Evolutionary conservation across 2,329 filamentous ascomycete species (phyloP), one percentile per base, ranked within the genome.

Genomic region (Neoascochyta sp.): DNA sequence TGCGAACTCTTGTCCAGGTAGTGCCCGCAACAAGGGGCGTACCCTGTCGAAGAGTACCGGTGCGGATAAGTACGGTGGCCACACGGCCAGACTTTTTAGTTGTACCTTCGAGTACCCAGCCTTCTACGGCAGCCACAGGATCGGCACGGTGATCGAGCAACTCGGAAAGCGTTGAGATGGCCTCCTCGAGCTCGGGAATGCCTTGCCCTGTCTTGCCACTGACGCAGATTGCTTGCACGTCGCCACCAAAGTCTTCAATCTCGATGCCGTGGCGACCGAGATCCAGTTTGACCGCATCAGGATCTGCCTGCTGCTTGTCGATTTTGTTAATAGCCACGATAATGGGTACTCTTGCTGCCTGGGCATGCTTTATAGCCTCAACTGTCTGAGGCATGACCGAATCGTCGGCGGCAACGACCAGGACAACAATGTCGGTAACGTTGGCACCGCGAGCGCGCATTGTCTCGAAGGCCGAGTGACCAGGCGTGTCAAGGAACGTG

Each of bases 301-400:
- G 67, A 29, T 87, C 78, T 4, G 85, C 81, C 37, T 86, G 83
- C 37, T 83, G 79, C 65, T 92, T 95, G 67, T 98, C 92, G 29
- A 95, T 78, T 66, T 98, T 98, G 70, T 92, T 98, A 66, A 96
- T 90, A 10, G 93, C 93, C 28, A 98, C 92, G 36, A 98, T 95
- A 27, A 98, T 90, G 4, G 92, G 90, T 1, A 96, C 92, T 39
- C 84, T 83, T 28, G 92, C 86, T 16, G 77, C 74, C 34, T 82
- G 83, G 6, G 92, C 90, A 59, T 98, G 92, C 63, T 93, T 95
- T 57, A 98, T 80, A 5, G 92, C 92, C 68, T 98, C 92, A 2
- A 96, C 71, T 0, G 93, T 98, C 57, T 98, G 92, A 3, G 92
- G 92, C 70, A 92, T 98, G 49, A 98, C 90, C 57, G 88, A 92